Base-by-base conservation (phyloP, 805 yeast genomes). In the Cyberlindnera subsufficiens region DNA sequence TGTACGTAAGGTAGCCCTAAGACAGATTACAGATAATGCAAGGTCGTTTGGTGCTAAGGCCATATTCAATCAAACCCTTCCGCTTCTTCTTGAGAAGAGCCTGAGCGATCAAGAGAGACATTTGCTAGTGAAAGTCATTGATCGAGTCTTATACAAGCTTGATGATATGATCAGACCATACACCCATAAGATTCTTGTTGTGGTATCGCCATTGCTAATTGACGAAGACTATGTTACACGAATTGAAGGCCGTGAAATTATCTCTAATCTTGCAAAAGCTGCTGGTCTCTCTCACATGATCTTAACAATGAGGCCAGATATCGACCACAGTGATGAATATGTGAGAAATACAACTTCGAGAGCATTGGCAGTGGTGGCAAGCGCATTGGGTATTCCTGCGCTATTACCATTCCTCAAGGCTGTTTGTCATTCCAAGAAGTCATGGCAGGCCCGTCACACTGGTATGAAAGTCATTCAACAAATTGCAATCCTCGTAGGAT, bases 21-120 rank as follows among this genome's bases (percentile, higher is more conserved):
- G 90, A 43, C 70, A 75, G 33, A 60, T 90, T 19, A 75, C 84
- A 2, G 87, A 80, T 37, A 72, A 73, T 46, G 82, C 93, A 0
- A 63, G 69, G 7, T 66, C 63, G 13, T 77, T 80, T 52, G 96
- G 96, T 0, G 82, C 96, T 0, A 73, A 77, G 37, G 56, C 78
- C 0, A 60, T 90, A 14, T 82, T 90, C 53, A 75, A 78, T 43
- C 80, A 78, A 46, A 69, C 87, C n/a, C 65, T 90, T 14, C 96
- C 96, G 0, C 62, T 91, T 20, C 63, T 90, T 35, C 65, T 83
- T 57, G 96, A 87, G 47, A 78, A 78, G 32, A 61, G 75, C 4
- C 63, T 89, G 22, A 91, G 82, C 50, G 93, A 86, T 37, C 85
- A 80, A 50, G 97, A 91, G 60, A 72, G 96, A 15, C 95, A 87